Evolutionary conservation across 768 basidiomycete species (phyloP).

Genomic region (Termitomyces sp.): DNA sequence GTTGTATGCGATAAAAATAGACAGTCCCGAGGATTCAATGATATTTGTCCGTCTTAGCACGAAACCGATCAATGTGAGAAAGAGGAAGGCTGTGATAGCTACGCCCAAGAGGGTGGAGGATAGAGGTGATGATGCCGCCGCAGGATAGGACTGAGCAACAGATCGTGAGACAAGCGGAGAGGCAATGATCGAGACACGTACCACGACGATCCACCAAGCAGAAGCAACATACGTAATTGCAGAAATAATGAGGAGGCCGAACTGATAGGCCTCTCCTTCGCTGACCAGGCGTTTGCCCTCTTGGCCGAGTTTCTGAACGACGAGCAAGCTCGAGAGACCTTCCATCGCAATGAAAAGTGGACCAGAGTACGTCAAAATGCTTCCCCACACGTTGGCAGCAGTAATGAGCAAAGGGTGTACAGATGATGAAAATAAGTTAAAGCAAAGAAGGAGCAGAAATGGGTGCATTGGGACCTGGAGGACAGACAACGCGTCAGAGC

Average conservation of each 20-base stretch:
- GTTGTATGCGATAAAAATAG: conserved; percentile 86
- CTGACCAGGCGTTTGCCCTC: conserved; percentile 67
- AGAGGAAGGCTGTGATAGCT: conserved; percentile 83
- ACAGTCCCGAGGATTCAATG: conserved; percentile 85
- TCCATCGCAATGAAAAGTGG: conserved; percentile 82
- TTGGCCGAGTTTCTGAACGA: conserved; percentile 79
- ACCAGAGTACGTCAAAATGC: conserved; percentile 62
- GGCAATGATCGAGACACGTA: conserved; percentile 32
- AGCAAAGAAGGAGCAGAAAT: conserved; percentile 80
- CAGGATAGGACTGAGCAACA: conserved; percentile 65
- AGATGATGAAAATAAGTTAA: conserved; percentile 76
- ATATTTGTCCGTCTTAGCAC: conserved; percentile 85
- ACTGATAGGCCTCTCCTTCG: conserved; percentile 73
- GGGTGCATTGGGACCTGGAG: conserved; percentile 86
- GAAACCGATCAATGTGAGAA: conserved; percentile 91
- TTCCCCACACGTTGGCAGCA: conserved; percentile 71
- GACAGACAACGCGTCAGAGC: conserved; percentile 67
- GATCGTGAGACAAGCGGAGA: background rate
- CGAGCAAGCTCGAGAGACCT: conserved; percentile 78
- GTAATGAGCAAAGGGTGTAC: conserved; percentile 54
- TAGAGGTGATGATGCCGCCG: conserved; percentile 78
- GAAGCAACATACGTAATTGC: conserved; percentile 79
- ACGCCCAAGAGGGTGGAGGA: conserved; percentile 88
- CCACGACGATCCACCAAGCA: conserved; percentile 84
- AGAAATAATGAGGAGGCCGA: conserved; percentile 69